Percentiles rank a stretch among this genome's conserved stretches.
Evolutionary conservation across 2,329 filamentous ascomycete genomes (phyloP).

Genomic region (Westerdykella sp.): DNA sequence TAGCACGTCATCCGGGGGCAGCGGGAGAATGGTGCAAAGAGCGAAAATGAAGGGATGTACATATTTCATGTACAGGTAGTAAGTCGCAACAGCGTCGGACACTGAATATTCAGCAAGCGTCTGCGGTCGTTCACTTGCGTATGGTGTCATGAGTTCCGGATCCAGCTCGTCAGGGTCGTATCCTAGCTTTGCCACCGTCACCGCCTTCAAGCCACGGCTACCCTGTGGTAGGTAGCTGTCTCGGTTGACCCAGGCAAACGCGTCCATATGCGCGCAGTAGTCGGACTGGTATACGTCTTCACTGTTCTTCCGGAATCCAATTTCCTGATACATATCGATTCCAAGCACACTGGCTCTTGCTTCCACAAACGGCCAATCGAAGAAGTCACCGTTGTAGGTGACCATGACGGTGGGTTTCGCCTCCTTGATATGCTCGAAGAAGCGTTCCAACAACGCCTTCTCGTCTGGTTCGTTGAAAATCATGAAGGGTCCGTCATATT

Average conservation of each 20-base stretch:
- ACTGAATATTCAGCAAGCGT: conserved; percentile 96
- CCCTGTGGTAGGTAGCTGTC: conserved; percentile 97
- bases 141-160: conserved; percentile 91
- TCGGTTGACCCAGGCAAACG: conserved; percentile 97
- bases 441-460: conserved; percentile 78
- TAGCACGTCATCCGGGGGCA: conserved; percentile 86
- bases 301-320: conserved; percentile 89
- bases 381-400: conserved; percentile 99
- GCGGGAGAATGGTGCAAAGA: conserved; percentile 88
- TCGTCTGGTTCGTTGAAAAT: conserved; percentile 98
- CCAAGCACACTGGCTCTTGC: conserved; percentile 86
- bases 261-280: conserved; percentile 98
- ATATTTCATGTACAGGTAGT: conserved; percentile 99
- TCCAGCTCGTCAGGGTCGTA: conserved; percentile 98
- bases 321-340: conserved; percentile 99
- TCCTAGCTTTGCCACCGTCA: conserved; percentile 94
- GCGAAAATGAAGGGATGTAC: conserved; percentile 99
- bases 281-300: conserved; percentile 96
- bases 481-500: conserved; percentile 92
- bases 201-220: conserved; percentile 92
- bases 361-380: conserved; percentile 99
- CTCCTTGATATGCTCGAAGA: conserved; percentile 94
- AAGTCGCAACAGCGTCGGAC: conserved; percentile 96
- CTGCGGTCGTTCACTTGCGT: conserved; percentile 82
- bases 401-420: conserved; percentile 92